phyloP scores from a whole-genome alignment of 768 basidiomycete genomes.

The Lentinus brumalis region DNA sequence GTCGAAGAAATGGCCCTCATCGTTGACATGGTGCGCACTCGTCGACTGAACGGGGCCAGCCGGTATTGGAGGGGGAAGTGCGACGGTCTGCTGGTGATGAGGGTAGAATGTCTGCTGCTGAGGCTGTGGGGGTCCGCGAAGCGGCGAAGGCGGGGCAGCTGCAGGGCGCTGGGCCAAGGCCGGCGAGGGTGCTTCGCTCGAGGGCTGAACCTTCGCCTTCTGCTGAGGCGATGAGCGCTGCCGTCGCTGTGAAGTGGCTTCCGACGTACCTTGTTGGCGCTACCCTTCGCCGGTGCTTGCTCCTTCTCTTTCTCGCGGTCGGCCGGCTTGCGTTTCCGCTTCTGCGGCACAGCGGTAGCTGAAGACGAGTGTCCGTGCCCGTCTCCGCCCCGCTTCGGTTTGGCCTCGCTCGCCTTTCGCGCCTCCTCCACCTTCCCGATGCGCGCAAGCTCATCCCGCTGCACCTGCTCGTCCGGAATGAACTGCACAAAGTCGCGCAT shows the following conservation, averaged over 20 bases:
- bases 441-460: conserved; percentile 25
- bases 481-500: conserved; percentile 75
- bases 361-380: conserved; percentile 45
- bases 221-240: background rate
- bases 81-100: conserved; percentile 16
- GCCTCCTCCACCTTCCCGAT: conserved; percentile 27
- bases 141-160: conserved; percentile 31
- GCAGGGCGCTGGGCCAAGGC: conserved; percentile 30
- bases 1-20: conserved; percentile 88
- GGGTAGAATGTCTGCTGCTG: conserved; percentile 14
- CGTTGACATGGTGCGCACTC: conserved; percentile 29
- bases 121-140: conserved; percentile 22
- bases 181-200: conserved; percentile 29
- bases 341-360: conserved; percentile 53
- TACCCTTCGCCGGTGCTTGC: conserved; percentile 25
- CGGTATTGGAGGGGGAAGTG: conserved; percentile 15
- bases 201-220: conserved; percentile 31
- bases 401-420: conserved; percentile 36
- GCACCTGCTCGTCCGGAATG: conserved; percentile 50
- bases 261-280: conserved; percentile 29
- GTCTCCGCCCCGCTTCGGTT: conserved; percentile 30
- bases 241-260: background rate
- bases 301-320: conserved; percentile 43
- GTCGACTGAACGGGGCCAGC: conserved; percentile 18
- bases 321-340: conserved; percentile 66